Evolutionary conservation across 768 basidiomycete species (phyloP).

Genomic region (Grammothele lineata): DNA sequence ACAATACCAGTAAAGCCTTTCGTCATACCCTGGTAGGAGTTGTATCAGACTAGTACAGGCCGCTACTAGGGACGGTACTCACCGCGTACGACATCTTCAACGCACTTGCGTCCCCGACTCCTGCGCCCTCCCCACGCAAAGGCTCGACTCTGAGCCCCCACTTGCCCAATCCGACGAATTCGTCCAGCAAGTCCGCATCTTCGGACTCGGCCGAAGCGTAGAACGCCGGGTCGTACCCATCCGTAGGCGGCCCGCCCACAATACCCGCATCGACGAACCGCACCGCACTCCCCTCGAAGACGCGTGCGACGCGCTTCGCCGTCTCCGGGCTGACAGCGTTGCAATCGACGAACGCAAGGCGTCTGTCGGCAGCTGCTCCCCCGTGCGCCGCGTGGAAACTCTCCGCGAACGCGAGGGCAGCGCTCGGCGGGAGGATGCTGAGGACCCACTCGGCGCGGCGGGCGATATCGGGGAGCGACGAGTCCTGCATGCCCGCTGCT

Average conservation of each 20-base stretch:
- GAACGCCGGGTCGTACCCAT: slow-evolving; percentile 46
- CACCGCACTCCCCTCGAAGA: slow-evolving; percentile 38
- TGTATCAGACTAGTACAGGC: no score
- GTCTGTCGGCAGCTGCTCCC: no score
- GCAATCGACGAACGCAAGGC: slow-evolving; percentile 44
- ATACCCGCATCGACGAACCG: slow-evolving; percentile 54
- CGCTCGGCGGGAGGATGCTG: slow-evolving; percentile 55
- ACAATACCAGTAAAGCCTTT: slow-evolving; percentile 52
- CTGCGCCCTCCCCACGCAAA: slow-evolving; percentile 43
- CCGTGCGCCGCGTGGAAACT: slow-evolving; percentile 30
- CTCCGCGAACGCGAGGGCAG: slow-evolving; percentile 42
- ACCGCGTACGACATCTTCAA: slow-evolving; percentile 65
- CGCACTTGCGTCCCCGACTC: slow-evolving; percentile 55
- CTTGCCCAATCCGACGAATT: slow-evolving; percentile 37
- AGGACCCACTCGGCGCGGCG: slow-evolving; percentile 42
- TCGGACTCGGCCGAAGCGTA: slow-evolving; percentile 44
- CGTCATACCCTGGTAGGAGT: slow-evolving; percentile 42
- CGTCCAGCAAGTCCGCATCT: slow-evolving; percentile 30
- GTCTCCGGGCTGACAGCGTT: slow-evolving; percentile 55
- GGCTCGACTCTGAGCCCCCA: slow-evolving; percentile 44
- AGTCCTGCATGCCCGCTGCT: slow-evolving; percentile 47
- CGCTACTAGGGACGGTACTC: slow-evolving; percentile 16
- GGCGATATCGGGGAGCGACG: slow-evolving; percentile 34
- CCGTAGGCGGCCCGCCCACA: slow-evolving; percentile 51
- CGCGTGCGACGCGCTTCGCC: slow-evolving; percentile 40